A percentile compares a stretch with the other conserved stretches of the same genome.
Evolutionary conservation across 2,329 filamentous ascomycete genomes (phyloP).

Genomic region (Chlorencoelia australis): DNA sequence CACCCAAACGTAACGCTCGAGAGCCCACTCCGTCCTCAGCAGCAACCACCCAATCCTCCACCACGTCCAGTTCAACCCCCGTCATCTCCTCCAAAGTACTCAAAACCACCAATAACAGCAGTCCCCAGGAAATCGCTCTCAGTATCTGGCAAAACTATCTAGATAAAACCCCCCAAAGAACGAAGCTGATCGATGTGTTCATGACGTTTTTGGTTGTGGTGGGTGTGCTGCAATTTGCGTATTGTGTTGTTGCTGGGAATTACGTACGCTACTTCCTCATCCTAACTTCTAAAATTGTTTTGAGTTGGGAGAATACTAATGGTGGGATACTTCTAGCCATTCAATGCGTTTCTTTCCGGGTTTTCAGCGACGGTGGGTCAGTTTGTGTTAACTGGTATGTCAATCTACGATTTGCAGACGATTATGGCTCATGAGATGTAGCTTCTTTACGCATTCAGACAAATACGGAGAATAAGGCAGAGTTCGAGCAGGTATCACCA

Average conservation of each 20-base stretch:
- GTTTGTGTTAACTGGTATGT: constrained; percentile 83
- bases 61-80: constrained; percentile 22
- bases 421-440: constrained; percentile 24
- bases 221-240: constrained; percentile 84
- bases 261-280: constrained; percentile 55
- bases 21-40: constrained; percentile 18
- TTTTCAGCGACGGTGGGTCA: constrained; percentile 93
- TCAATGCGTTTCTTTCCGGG: constrained; percentile 95
- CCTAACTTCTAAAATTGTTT: neutral
- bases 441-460: constrained; percentile 84
- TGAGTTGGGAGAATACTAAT: constrained; percentile 5
- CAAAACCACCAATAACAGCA: constrained; percentile 21
- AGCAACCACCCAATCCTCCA: constrained; percentile 14
- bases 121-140: constrained; percentile 44
- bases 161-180: constrained; percentile 74
- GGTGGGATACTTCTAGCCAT: constrained; percentile 53
- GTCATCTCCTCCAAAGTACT: constrained; percentile 15
- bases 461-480: constrained; percentile 66
- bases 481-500: constrained; percentile 67
- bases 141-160: constrained; percentile 72
- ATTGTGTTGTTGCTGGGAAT: constrained; percentile 86
- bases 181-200: constrained; percentile 85
- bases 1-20: constrained; percentile 37
- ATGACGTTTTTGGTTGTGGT: constrained; percentile 79
- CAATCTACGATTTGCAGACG: neutral